Evolutionary conservation across 2,329 filamentous ascomycete species (phyloP).

Genomic region (Diaporthe vexans): DNA sequence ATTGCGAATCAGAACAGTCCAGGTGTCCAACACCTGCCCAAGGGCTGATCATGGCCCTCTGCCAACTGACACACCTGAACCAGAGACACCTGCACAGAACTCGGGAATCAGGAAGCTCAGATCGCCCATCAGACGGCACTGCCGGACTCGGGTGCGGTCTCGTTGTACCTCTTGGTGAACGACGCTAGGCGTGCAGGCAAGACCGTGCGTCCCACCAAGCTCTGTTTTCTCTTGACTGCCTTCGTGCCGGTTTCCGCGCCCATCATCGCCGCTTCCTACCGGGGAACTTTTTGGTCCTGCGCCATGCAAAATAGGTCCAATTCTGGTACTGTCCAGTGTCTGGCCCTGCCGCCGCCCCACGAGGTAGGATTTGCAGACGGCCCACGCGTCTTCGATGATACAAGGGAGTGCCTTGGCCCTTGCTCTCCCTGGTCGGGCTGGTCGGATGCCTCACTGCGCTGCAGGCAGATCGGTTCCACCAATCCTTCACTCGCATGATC

Average conservation of each 20-base stretch:
- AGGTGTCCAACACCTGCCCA: constrained; percentile 11
- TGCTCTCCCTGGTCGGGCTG: constrained; percentile 13
- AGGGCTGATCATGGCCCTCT: constrained; percentile 36
- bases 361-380: constrained; percentile 14
- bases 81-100: constrained; percentile 8
- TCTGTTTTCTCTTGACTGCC: not conserved
- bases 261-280: constrained; percentile 7
- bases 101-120: not conserved
- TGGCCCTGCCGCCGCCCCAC: not conserved
- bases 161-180: not conserved
- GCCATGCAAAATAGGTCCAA: constrained; percentile 7
- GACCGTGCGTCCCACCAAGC: constrained; percentile 9
- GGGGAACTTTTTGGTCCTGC: not conserved
- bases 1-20: constrained; percentile 25
- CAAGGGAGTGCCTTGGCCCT: constrained; percentile 36
- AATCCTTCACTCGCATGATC: constrained; percentile 25
- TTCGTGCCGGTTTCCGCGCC: not conserved
- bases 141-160: constrained; percentile 14
- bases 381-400: not conserved
- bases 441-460: constrained; percentile 29
- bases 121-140: constrained; percentile 32
- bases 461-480: constrained; percentile 21
- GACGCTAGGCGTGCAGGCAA: not conserved
- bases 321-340: constrained; percentile 1
- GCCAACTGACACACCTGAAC: constrained; percentile 19